Percentiles rank a stretch among this genome's conserved stretches.
Conservation (phyloP, 129 eudicot genomes). For the Ambrosia trifida region DNA sequence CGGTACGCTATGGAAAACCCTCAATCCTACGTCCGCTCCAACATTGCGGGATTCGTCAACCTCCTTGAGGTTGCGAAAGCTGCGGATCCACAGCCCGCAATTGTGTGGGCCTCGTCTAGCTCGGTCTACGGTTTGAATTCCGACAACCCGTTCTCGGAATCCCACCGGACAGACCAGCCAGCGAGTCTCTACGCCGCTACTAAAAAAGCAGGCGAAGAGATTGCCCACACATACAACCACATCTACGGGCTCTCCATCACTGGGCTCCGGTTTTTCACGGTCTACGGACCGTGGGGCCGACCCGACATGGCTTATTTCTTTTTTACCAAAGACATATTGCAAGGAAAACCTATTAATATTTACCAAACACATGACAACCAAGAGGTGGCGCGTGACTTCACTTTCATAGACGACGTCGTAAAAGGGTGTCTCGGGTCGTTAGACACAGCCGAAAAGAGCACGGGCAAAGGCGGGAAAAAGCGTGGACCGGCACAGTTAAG, state of each 20-base stretch:
- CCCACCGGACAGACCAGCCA: constrained; percentile 69
- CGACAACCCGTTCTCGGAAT: constrained; percentile 67
- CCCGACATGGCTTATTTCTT: constrained; percentile 89
- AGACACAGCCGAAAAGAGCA: constrained; percentile 81
- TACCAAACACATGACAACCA: constrained; percentile 57
- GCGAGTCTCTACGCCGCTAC: constrained; percentile 83
- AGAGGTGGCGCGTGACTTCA: constrained; percentile 94
- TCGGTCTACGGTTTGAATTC: constrained; percentile 78
- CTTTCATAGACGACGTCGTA: constrained; percentile 72
- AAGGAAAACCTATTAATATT: constrained; percentile 55
- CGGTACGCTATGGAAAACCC: constrained; percentile 85
- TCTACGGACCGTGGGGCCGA: constrained; percentile 83
- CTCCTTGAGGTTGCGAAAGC: constrained; percentile 52
- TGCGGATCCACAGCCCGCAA: constrained; percentile 73
- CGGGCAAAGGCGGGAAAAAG: constrained; percentile 78
- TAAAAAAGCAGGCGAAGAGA: constrained; percentile 75
- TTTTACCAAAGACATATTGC: constrained; percentile 68
- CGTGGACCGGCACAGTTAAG: constrained; percentile 66
- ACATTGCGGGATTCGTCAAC: constrained; percentile 72
- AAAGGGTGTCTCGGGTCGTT: constrained; percentile 73
- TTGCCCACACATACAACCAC: constrained; percentile 75
- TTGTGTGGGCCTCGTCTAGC: constrained; percentile 77
- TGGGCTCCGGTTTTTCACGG: constrained; percentile 69
- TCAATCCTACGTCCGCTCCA: constrained; percentile 55
- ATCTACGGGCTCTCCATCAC: constrained; percentile 72